A percentile compares a stretch with the other conserved stretches of the same genome.
Evolutionary conservation across 805 yeast genomes (phyloP).

Genomic region (Candida koratica): DNA sequence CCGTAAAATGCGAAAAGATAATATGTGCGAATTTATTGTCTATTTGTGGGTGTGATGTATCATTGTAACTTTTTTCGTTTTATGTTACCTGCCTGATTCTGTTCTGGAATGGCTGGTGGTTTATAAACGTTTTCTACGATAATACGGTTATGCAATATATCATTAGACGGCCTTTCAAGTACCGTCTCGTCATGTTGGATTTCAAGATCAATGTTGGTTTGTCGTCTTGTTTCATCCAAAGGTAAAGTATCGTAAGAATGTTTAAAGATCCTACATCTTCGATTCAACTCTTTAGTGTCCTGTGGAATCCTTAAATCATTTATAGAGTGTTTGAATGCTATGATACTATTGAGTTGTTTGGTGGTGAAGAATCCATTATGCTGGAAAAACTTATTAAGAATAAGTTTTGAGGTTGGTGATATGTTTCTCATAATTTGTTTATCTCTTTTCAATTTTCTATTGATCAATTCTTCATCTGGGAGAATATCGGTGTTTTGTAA

Average conservation of each 20-base stretch:
- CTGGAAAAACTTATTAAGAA: conserved; percentile 3
- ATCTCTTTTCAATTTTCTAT: not conserved
- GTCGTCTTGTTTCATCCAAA: not conserved
- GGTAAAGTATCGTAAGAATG: not conserved
- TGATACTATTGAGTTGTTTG: conserved; percentile 1
- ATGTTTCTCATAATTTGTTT: not conserved
- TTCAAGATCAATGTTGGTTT: not conserved
- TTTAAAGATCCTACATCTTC: conserved; percentile 1
- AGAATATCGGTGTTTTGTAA: not conserved
- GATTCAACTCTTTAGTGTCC: not conserved
- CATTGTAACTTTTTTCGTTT: conserved; percentile 1
- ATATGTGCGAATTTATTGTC: not conserved
- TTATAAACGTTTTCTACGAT: too few species aligned
- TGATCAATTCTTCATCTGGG: not conserved
- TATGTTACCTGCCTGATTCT: not conserved
- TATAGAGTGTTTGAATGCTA: conserved; percentile 2
- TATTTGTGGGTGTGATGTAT: not conserved
- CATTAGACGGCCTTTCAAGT: not conserved
- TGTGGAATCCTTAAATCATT: not conserved
- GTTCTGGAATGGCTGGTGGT: too few species aligned
- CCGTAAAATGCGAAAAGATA: conserved; percentile 5
- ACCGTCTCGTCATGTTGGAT: conserved; percentile 1
- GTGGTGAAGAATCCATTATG: not conserved
- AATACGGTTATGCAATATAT: not conserved
- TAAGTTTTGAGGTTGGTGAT: not conserved